Evolutionary conservation across 1,284 basidiomycete species (phyloP), one percentile per base, ranked within the genome.

Genomic region (Clitocybe nebularis): DNA sequence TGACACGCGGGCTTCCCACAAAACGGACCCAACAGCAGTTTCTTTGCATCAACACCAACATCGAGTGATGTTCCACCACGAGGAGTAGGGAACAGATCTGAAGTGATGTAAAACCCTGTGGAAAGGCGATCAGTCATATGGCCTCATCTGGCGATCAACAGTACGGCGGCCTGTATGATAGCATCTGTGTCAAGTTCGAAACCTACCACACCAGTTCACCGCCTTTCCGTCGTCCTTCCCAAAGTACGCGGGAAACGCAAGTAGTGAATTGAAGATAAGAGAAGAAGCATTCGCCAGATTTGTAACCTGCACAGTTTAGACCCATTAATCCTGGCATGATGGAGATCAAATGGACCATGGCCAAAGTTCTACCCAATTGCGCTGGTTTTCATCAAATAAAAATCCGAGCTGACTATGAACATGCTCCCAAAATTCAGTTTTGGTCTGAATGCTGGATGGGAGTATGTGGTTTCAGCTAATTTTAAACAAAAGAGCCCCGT

Each of bases 1-100:
- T 91, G 86, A 60, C 91, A 94, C 0, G 92, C 91, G 1, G 91
- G 92, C 51, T 84, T 89, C 36, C 92, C 92, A 51, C 81, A 84
- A 64, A 93, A 95, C 0, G 92, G 91, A 0, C 86, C 91, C 2
- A 93, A 69, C 29, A 90, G 66, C 7, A 93, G 68, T 46, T 54
- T 61, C 38, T 54, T 49, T 47, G 48, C 29, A 30, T 54, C 50
- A 13, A 51, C 29, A 40, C 36, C 49, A 25, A 42, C 46, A 23
- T 46, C 39, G 17, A 44, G 29, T 20, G 50, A 36, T 36, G 32
- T 41, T 38, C 44, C 35, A 32, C 42, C 49, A 23, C 61, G 63
- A 34, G 80, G 71, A 14, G 49, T 39, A 24, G 84, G 88, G 55
- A 81, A 86, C 30, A 86, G 63, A 25, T 68, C 64, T 1, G 84